Conservation (phyloP, 148 eudicot genomes). For the Heliosperma pusillum region DNA sequence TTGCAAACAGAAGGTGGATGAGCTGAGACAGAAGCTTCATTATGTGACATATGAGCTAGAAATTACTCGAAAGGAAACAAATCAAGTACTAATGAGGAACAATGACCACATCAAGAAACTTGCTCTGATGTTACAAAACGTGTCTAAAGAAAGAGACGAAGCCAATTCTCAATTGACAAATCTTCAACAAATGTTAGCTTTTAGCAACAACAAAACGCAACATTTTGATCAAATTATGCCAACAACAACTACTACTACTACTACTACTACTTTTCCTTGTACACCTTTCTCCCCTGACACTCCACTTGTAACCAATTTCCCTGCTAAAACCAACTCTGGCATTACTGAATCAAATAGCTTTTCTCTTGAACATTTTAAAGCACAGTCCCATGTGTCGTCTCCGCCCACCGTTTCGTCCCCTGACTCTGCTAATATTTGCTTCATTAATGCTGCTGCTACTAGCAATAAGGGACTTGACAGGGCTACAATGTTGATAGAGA, state of each 20-base stretch:
- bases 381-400: slow-evolving; percentile 29
- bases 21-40: slow-evolving; percentile 51
- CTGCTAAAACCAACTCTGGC: slow-evolving; percentile 36
- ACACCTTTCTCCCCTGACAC: slow-evolving; percentile 29
- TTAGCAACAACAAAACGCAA: slow-evolving; percentile 28
- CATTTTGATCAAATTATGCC: slow-evolving; percentile 6
- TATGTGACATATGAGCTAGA: slow-evolving; percentile 54
- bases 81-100: slow-evolving; percentile 38
- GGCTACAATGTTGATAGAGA: slow-evolving; percentile 27
- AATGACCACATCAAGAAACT: slow-evolving; percentile 37
- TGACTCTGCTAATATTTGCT: slow-evolving; percentile 14
- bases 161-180: slow-evolving; percentile 50
- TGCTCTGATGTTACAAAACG: slow-evolving; percentile 33
- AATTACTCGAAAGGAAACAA: slow-evolving; percentile 33
- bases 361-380: slow-evolving; percentile 19
- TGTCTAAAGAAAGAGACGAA: slow-evolving; percentile 66
- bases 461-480: slow-evolving; percentile 16
- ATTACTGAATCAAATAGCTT: slow-evolving; percentile 57
- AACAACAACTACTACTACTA: background rate
- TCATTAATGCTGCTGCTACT: background rate
- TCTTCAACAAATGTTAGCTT: slow-evolving; percentile 24
- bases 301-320: slow-evolving; percentile 25
- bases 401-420: slow-evolving; percentile 33
- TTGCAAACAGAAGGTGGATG: slow-evolving; percentile 44
- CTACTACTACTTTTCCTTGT: background rate